Base-by-base conservation (phyloP, 768 basidiomycete genomes). In the Guyanaporus albipodus region DNA sequence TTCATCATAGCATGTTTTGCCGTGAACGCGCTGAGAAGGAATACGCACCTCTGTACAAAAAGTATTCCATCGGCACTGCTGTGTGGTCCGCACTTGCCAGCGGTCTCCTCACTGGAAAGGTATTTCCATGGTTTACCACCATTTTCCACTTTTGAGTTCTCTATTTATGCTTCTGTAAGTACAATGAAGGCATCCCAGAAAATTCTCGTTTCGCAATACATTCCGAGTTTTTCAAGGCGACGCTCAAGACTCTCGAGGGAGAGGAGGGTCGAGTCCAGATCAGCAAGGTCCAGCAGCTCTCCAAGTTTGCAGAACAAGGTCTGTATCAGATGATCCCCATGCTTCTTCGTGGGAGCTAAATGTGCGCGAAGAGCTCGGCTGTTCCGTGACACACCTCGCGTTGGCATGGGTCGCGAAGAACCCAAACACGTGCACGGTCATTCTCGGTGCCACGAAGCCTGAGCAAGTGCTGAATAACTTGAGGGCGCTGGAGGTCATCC, bases 1-100 rank as follows among this genome's bases (percentile, higher is more conserved):
- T 8, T 23, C 28, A 26, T 19, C 62, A 66, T n/a, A 75, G 71
- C 50, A 69, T 78, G 67, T 63, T 82, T 38, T 70, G 74, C 64
- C 71, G 80, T 21, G 73, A 79, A 44, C 68, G 74, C 22, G 74
- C 79, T 48, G 80, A 82, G 63, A 67, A 66, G 47, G 79, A 82
- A 59, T 79, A 76, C 60, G 66, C 64, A 51, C 70, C 67, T 21
- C 28, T 73, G 29, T 79, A 72, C 61, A 62, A 69, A 48, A 73
- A 76, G 45, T 74, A 78, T 60, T 57, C 60, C 15, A 68, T 72
- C 36, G 71, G 78, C 12, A 72, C 72, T 6, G 78, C 75, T 23
- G 76, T 80, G 47, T 83, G 76, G 73, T 76, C 74, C 4, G 74
- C 80, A 7, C 68, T 82, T 41, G 75, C 73, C n/a, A 67, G 70